Evolutionary conservation across 352 stramenopile species (phyloP), one percentile per base, ranked within the genome.

Genomic region (Globisporangium echinulatum): DNA sequence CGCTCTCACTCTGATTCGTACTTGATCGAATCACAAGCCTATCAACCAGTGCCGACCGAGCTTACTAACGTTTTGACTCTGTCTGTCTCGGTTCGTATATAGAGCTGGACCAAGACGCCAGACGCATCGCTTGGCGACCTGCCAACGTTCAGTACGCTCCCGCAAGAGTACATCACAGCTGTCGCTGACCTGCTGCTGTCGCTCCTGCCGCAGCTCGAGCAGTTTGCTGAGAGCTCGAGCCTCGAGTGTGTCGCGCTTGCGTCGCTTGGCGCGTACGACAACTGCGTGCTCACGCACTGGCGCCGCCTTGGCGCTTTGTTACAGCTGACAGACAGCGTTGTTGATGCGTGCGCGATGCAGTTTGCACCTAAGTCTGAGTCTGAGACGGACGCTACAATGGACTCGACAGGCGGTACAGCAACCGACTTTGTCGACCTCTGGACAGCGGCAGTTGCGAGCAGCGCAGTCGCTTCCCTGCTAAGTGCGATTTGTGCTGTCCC

Each of bases 111-210:
- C 9, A 83, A 86, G 57, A 62, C 67, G 9, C 67, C 75, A 11
- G 70, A 86, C 43, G 68, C 64, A 11, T 55, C 61, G 11, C 57
- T 85, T 1, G 75, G 74, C 13, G 81, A 92, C 47, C 49, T 94
- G 42, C 85, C 82, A 37, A 77, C 76, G 25, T 91, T 92, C 63
- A 92, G 79, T 54, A 81, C 74, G 57, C 65, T 94, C 14, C 85
- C 85, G 10, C 82, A 94, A 68, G 85, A 94, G 55, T 94, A 92
- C 67, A 92, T 94, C 61, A 94, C 85, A 8, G 70, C 72, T 46
- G 82, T 92, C 15, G 85, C 85, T 5, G 85, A 94, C 37, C 62
- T 92, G 37, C 58, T 92, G 53, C 62, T 92, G 37, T 94, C 85
- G 40, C 70, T 94, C 13, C 62, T 94, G 8, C 85, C 85, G 7